Evolutionary conservation across 768 basidiomycete genomes (phyloP), one percentile per base, ranked within the genome.

Genomic region (Lyophyllum atratum): DNA sequence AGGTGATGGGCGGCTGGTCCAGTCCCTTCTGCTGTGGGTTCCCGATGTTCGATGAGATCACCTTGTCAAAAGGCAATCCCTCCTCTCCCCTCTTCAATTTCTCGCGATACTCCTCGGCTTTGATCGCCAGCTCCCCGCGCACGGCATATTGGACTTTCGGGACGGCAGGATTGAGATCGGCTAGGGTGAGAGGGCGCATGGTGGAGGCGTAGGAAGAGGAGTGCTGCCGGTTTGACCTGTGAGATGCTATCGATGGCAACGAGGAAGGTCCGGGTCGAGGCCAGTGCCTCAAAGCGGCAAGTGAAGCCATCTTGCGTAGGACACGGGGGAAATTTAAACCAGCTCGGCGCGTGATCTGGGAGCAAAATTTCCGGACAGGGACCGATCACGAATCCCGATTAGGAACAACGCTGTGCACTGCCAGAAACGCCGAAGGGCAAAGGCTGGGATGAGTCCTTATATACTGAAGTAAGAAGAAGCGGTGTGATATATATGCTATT

Each of bases 21-120:
- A 99, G 80, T 0, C 95, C 95, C 64, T 87, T 89, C 74, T 98
- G 95, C 74, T 99, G 96, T 0, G 97, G 96, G 68, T 99, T 98
- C 10, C 96, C 96, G 58, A 99, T 99, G 76, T 98, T 99, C 59
- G 93, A 93, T 26, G 86, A 90, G 71, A 97, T 96, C 72, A 98
- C 81, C 64, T 85, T 84, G 70, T 86, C 82, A 73, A 98, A 99
- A 15, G 94, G 93, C 15, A 98, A 80, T 19, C 76, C 77, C 61
- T 83, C 74, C 55, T 77, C 68, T 22, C 76, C 74, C 54, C 80
- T 72, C 72, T 85, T 83, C 67, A 98, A 84, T 64, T 80, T 73
- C 49, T 87, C 87, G 54, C 89, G 82, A 63, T 91, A 86, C 52
- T 84, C 76, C 72, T 98, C 95, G 0, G 96, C 93, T 70, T 90